phyloP scores from a whole-genome alignment of 257 asterid genomes.

The Solanum ossicruentum region DNA sequence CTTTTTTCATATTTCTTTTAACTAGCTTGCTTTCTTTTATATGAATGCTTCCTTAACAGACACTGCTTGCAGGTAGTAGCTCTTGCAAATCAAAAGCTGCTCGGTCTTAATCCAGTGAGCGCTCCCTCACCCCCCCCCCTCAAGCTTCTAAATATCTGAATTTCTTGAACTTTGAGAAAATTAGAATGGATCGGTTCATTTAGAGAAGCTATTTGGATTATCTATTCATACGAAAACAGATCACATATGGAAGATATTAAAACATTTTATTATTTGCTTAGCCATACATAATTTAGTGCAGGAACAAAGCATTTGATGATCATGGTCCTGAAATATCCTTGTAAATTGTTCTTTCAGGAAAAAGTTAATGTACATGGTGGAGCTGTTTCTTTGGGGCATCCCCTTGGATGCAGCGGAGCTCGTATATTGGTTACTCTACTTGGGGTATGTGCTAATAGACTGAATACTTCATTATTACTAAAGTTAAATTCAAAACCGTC shows the following conservation, averaged over 20 bases:
- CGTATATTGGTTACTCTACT: constrained; percentile 88
- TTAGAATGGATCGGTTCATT: not conserved
- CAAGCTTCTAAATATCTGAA: not conserved
- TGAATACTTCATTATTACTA: not conserved
- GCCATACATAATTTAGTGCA: not conserved
- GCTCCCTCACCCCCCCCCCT: not conserved
- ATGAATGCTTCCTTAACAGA: not conserved
- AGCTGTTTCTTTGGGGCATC: constrained; percentile 97
- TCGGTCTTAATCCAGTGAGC: constrained; percentile 65
- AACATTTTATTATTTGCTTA: not conserved
- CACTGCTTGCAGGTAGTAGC: constrained; percentile 71
- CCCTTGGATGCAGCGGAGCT: constrained; percentile 99
- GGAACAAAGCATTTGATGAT: not conserved
- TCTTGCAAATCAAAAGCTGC: constrained; percentile 91
- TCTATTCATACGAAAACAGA: not conserved
- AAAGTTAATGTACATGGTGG: constrained; percentile 88
- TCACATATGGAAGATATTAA: not conserved
- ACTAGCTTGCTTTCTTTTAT: not conserved
- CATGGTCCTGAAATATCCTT: not conserved
- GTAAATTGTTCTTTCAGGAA: constrained; percentile 43
- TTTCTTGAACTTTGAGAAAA: not conserved
- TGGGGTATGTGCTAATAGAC: constrained; percentile 50
- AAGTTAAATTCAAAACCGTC: not conserved
- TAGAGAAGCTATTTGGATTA: not conserved
- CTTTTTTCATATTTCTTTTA: not conserved